Evolutionary conservation across 768 basidiomycete species (phyloP), one percentile per base, ranked within the genome.

Genomic region (Amanita inopinata): DNA sequence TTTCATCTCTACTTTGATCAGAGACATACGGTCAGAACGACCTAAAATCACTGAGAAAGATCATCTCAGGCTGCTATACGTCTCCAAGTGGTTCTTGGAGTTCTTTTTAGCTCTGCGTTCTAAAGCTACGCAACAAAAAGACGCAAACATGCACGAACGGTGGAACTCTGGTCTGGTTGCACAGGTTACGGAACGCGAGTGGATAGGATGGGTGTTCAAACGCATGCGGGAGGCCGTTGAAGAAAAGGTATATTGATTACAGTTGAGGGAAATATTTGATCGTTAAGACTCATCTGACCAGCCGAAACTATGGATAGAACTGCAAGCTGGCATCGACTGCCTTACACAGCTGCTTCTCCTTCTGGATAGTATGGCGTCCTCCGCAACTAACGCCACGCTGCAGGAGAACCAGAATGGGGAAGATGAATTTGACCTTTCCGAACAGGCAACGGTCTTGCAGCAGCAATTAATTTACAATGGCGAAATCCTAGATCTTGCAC

Each of bases 401-500:
- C 23, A 28, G 30, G 35, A 24, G 27, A 27, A 30, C 22, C 18
- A 27, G 14, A 27, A 27, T 27, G 43, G 27, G 22, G 43, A 44
- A 18, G 25, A 37, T n/a, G 60, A 66, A 19, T 64, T 70, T 31
- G 53, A 53, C 33, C 74, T 79, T 33, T 57, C 69, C 33, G 90
- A 94, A 25, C 81, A 84, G 18, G 85, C 92, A 37, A 78, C 78
- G 42, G 66, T 83, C 14, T 69, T 98, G 1, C 87, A 91, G 52
- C 79, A 90, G 49, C 89, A 96, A 58, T 67, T 99, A 18, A 83
- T 97, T 54, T 98, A 97, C 65, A 92, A 92, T 52, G 92, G 89
- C 24, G 91, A 97, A 49, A 80, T 93, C 12, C 78, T 98, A 41
- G 93, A 98, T 51, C 77, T 91, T 17, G 76, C 91, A 0, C 65